Base-by-base conservation (phyloP, 2,329 filamentous ascomycete species). In the Penicillium sp. region DNA sequence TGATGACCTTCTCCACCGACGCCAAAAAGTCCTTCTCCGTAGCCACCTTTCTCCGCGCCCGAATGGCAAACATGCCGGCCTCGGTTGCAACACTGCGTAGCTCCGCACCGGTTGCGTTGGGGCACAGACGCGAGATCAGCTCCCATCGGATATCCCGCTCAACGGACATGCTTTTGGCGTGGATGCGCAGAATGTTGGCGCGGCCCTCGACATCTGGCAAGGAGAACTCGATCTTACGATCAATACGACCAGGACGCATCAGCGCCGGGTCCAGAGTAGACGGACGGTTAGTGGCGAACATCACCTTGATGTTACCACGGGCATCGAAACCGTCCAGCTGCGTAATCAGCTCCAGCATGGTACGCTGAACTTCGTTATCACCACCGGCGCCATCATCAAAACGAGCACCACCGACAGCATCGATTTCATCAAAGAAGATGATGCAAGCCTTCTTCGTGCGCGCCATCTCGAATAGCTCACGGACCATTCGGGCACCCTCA, bases 371-470 rank as follows among this genome's bases (percentile, higher is more conserved):
- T 77, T 98, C 94, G 75, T 98, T 98, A 79, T 98, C 94, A 72
- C 94, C 94, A 70, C 94, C 94, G 63, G 94, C 94, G 67, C 94
- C 94, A 70, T 98, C 94, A 72, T 98, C 94, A 75, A 98, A 97
- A 78, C 94, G 91, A 41, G 94, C 94, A 69, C 94, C 94, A 74
- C 94, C 94, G 57, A 98, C 91, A 51, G 94, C 94, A 77, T 98
- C 94, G 63, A 98, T 95, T 81, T 99, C 95, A 76, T 99, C 95
- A 73, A 96, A 96, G 88, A 99, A 99, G 81, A 99, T 99, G 75
- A 99, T 99, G 79, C 95, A 99, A 0, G 95, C 95, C 81, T 99
- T 99, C 86, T 99, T 99, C 58, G 95, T 98, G 69, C 95, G 88
- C 10, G 95, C 95, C 95, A 99, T 99, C 81, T 99, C 95, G 77